Conservation (phyloP, 179 eudicot species). For the Pouteria campechiana region DNA sequence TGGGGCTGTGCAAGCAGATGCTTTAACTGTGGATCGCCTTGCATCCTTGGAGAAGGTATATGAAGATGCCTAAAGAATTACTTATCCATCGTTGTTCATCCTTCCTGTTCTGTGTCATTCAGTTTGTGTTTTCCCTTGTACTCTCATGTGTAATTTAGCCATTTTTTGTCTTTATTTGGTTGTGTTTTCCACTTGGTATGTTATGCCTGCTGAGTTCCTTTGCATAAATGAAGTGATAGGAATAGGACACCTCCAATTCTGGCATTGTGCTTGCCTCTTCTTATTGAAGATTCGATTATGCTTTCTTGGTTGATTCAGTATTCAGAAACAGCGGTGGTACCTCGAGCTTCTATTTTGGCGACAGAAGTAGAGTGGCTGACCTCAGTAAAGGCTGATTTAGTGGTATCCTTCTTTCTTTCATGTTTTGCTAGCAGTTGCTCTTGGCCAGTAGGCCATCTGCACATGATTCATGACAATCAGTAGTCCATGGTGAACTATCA, state of each 20-base stretch:
- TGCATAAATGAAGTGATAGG: too few relatives aligned
- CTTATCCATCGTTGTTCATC: not conserved
- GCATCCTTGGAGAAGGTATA: conserved; percentile 94
- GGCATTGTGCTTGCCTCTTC: not conserved
- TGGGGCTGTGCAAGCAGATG: conserved; percentile 99
- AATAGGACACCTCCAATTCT: too few relatives aligned
- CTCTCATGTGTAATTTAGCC: not conserved
- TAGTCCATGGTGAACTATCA: too few relatives aligned
- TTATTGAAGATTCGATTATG: not conserved
- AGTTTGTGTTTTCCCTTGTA: not conserved
- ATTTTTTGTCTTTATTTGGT: not conserved
- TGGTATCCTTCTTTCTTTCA: too few relatives aligned
- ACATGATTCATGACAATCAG: too few relatives aligned
- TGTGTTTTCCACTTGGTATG: too few relatives aligned
- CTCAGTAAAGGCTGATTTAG: conserved; percentile 95
- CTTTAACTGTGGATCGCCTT: conserved; percentile 93
- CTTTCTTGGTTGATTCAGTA: conserved; percentile 35
- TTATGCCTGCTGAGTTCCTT: too few relatives aligned
- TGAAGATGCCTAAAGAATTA: not conserved
- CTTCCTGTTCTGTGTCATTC: not conserved
- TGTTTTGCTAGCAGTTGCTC: too few relatives aligned
- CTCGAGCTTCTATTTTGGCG: conserved; percentile 75
- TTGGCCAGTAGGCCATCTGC: too few relatives aligned
- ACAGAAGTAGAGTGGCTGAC: conserved; percentile 94
- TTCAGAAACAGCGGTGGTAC: conserved; percentile 91